Conservation (phyloP, 2,329 filamentous ascomycete genomes). For the Fusarium burgessii region DNA sequence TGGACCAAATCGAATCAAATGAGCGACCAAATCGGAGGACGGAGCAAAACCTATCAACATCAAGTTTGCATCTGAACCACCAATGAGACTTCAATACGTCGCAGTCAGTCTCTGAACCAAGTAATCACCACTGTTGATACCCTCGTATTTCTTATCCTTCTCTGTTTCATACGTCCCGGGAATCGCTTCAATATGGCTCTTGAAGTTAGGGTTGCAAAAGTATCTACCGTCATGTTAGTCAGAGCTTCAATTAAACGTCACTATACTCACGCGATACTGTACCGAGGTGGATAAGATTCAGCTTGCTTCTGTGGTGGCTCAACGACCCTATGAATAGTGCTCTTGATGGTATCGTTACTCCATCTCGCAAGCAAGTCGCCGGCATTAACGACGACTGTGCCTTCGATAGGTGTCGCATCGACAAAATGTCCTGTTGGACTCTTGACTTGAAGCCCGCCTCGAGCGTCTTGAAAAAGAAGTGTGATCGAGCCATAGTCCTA, state of each 20-base stretch:
- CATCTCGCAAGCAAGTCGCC: constrained; percentile 88
- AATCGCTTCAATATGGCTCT: constrained; percentile 80
- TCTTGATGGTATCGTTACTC: constrained; percentile 93
- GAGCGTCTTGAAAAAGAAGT: constrained; percentile 70
- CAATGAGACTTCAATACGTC: constrained; percentile 67
- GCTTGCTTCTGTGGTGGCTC: constrained; percentile 76
- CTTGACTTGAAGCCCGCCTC: constrained; percentile 69
- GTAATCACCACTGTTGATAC: constrained; percentile 84
- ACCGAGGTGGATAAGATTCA: constrained; percentile 77
- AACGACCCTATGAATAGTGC: constrained; percentile 89
- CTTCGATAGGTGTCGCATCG: constrained; percentile 83
- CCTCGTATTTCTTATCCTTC: constrained; percentile 80
- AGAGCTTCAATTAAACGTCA: too few relatives aligned
- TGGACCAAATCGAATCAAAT: too few relatives aligned
- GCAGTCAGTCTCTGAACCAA: constrained; percentile 80
- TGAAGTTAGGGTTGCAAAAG: constrained; percentile 89
- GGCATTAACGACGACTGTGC: constrained; percentile 88
- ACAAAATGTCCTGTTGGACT: constrained; percentile 83
- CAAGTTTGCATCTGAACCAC: not conserved
- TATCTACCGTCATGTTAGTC: constrained; percentile 62
- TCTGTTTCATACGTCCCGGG: constrained; percentile 78
- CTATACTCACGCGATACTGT: constrained; percentile 80
- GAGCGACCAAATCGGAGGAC: too few relatives aligned
- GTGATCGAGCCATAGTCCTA: constrained; percentile 71
- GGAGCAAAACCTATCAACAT: not conserved